Evolutionary conservation across 2,329 filamentous ascomycete species (phyloP).

Genomic region (Alternaria atra): DNA sequence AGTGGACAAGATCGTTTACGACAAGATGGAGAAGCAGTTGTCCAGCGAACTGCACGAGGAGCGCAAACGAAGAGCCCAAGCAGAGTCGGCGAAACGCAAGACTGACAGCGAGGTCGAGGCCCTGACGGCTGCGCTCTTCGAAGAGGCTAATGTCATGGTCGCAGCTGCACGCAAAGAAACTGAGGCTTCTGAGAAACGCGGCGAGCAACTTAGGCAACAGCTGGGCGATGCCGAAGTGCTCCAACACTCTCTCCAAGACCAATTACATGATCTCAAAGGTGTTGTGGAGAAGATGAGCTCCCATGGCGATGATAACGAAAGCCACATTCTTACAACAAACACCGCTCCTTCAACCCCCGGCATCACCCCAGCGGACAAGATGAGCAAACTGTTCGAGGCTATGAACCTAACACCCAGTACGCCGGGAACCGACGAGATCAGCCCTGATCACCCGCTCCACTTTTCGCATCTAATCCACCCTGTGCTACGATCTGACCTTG

Average conservation of each 20-base stretch:
- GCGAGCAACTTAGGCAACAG: conserved; percentile 86
- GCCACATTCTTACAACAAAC: conserved; percentile 68
- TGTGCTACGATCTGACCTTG: conserved; percentile 81
- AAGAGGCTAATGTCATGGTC: conserved; percentile 99
- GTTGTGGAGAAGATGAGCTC: conserved; percentile 88
- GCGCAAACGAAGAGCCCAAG: conserved; percentile 50
- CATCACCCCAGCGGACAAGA: conserved; percentile 65
- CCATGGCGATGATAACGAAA: conserved; percentile 75
- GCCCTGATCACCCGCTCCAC: conserved; percentile 71
- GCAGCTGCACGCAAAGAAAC: conserved; percentile 86
- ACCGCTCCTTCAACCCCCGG: conserved; percentile 83
- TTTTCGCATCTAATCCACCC: conserved; percentile 86
- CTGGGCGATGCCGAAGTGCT: conserved; percentile 86
- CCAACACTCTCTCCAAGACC: conserved; percentile 89
- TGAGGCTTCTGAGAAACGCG: conserved; percentile 81
- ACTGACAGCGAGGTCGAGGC: conserved; percentile 94
- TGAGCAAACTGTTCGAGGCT: conserved; percentile 68
- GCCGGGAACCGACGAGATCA: conserved; percentile 61
- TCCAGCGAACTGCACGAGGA: conserved; percentile 55
- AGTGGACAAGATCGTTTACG: conserved; percentile 77
- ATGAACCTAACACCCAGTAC: conserved; percentile 62
- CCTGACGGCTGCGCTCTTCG: conserved; percentile 90
- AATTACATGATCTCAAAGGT: conserved; percentile 86
- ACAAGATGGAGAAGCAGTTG: conserved; percentile 59
- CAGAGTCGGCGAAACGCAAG: conserved; percentile 75